These are phyloP conservation scores for Hemileia vastatrix DNA, from an alignment of 1,284 basidiomycete species.

Conservation along the genomic window DNA sequence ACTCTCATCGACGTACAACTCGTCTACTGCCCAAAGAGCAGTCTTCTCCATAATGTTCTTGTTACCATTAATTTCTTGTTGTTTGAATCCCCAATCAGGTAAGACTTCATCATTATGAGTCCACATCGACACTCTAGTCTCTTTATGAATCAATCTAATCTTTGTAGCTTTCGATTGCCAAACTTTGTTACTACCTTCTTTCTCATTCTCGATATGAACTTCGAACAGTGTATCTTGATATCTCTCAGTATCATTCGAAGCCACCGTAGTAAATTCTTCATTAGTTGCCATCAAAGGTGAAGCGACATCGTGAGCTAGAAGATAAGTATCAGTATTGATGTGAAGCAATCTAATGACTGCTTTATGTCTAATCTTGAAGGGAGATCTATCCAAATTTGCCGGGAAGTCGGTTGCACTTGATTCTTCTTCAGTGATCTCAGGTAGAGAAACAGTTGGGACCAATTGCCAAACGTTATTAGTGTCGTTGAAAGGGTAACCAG, in stretches of 20 bases:
- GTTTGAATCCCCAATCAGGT: slow-evolving; percentile 92
- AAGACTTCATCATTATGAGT: slow-evolving; percentile 67
- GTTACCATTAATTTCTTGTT: slow-evolving; percentile 96
- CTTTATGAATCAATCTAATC: slow-evolving; percentile 58
- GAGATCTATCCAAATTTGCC: neutral
- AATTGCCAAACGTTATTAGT: slow-evolving; percentile 43
- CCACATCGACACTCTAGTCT: slow-evolving; percentile 87
- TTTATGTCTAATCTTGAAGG: slow-evolving; percentile 28
- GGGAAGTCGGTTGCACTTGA: neutral
- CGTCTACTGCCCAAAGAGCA: slow-evolving; percentile 76
- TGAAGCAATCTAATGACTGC: slow-evolving; percentile 38
- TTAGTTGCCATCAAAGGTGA: slow-evolving; percentile 42
- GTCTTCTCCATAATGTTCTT: slow-evolving; percentile 77
- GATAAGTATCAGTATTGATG: slow-evolving; percentile 35
- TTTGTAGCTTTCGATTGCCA: slow-evolving; percentile 33
- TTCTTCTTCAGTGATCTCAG: slow-evolving; percentile 25
- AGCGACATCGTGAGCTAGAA: slow-evolving; percentile 42
- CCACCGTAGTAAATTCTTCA: slow-evolving; percentile 41
- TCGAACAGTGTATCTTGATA: slow-evolving; percentile 39
- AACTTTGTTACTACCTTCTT: slow-evolving; percentile 16
- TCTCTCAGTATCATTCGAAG: slow-evolving; percentile 49
- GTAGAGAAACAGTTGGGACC: slow-evolving; percentile 31
- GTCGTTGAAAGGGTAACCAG: slow-evolving; percentile 38
- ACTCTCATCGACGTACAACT: slow-evolving; percentile 66
- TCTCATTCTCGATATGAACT: slow-evolving; percentile 29